phyloP scores from a whole-genome alignment of 202 grass and related monocot genomes.

The Alloteropsis angusta region DNA sequence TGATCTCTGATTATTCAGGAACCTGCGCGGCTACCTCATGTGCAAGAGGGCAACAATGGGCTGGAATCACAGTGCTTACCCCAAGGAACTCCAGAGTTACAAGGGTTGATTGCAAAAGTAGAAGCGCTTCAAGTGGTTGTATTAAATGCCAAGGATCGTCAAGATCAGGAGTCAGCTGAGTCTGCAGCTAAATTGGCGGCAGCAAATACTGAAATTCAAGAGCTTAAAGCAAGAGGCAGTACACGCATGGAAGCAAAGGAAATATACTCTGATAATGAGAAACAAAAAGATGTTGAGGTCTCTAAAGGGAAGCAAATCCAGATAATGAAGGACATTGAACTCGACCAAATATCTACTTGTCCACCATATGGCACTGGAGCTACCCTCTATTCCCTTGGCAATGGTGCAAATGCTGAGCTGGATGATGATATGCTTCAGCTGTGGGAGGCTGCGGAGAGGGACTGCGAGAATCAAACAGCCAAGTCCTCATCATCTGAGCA shows the following conservation, averaged over 20 bases:
- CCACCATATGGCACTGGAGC: conserved; percentile 42
- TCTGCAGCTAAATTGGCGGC: conserved; percentile 21
- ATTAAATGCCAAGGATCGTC: conserved; percentile 23
- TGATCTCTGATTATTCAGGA: conserved; percentile 23
- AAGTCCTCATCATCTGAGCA: conserved; percentile 51
- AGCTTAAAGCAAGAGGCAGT: conserved; percentile 41
- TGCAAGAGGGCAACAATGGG: background rate
- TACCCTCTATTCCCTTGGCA: conserved; percentile 27
- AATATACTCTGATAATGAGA: conserved; percentile 34
- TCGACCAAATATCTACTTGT: conserved; percentile 69
- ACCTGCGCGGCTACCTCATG: background rate
- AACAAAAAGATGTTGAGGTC: conserved; percentile 21
- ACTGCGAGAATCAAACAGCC: conserved; percentile 45
- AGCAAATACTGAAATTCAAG: conserved; percentile 34
- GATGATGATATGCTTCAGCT: conserved; percentile 91
- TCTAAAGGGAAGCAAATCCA: conserved; percentile 54
- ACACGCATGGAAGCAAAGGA: conserved; percentile 22
- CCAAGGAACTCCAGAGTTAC: conserved; percentile 34
- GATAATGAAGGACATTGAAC: conserved; percentile 90
- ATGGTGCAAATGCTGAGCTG: conserved; percentile 37
- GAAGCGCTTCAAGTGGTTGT: conserved; percentile 52
- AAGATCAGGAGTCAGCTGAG: conserved; percentile 38
- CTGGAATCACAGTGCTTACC: background rate
- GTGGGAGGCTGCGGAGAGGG: conserved; percentile 85
- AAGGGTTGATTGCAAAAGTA: conserved; percentile 51